Percentiles rank a stretch among this genome's conserved stretches.
Evolutionary conservation across 768 basidiomycete species (phyloP).

Genomic region (Xanthoconium stramineum): DNA sequence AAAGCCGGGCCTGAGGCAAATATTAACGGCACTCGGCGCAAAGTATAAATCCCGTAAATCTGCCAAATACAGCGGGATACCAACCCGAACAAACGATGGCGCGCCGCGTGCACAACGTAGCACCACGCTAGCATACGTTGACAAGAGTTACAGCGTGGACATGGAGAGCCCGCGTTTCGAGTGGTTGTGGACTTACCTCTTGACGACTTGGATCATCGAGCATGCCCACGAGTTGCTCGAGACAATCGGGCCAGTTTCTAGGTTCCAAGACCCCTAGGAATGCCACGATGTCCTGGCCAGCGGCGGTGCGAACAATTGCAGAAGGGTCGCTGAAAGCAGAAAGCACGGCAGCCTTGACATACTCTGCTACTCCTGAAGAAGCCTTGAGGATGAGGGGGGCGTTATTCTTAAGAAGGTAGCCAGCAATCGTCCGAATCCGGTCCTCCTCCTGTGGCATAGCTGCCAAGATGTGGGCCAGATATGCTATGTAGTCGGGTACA

Average conservation of each 20-base stretch:
- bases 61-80: conserved; percentile 2
- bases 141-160: neutral
- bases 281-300: conserved; percentile 88
- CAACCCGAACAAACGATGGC: conserved; percentile 8
- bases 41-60: neutral
- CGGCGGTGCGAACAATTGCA: conserved; percentile 90
- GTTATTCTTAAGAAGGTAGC: conserved; percentile 96
- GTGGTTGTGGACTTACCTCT: conserved; percentile 62
- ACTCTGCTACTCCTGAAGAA: conserved; percentile 62
- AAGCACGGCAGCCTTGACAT: conserved; percentile 73
- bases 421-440: conserved; percentile 92
- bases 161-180: neutral
- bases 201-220: conserved; percentile 79
- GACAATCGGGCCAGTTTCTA: conserved; percentile 92
- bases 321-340: conserved; percentile 79
- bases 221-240: conserved; percentile 77
- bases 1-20: neutral
- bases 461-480: conserved; percentile 92
- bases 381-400: conserved; percentile 71
- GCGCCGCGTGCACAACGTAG: neutral
- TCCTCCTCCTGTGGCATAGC: conserved; percentile 80
- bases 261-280: conserved; percentile 87
- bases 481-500: conserved; percentile 91
- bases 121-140: neutral
- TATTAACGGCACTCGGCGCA: conserved; percentile 5